phyloP scores from a whole-genome alignment of 1,139 yeast genomes.

The Diutina mesorugosa region DNA sequence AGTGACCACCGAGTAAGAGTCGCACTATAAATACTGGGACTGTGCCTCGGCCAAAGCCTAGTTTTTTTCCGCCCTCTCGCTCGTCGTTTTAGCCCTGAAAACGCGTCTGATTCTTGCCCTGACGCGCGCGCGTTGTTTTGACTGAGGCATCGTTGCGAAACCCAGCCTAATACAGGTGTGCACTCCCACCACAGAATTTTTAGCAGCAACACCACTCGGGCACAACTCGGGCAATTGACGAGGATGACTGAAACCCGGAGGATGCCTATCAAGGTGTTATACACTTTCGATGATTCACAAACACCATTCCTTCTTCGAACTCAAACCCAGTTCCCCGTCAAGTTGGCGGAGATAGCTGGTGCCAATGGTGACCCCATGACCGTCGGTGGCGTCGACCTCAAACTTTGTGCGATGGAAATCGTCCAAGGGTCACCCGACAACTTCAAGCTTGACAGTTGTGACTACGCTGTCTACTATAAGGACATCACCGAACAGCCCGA shows the following conservation, averaged over 20 bases:
- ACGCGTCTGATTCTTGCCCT: background rate
- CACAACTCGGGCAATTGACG: background rate
- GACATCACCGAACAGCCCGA: conserved; percentile 62
- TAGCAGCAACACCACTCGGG: background rate
- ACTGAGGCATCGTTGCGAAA: background rate
- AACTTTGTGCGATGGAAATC: conserved; percentile 37
- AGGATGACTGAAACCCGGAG: conserved; percentile 12
- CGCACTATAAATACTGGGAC: background rate
- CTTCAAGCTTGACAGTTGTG: conserved; percentile 33
- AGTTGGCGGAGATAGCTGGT: conserved; percentile 29
- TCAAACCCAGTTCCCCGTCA: conserved; percentile 26
- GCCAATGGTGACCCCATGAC: conserved; percentile 23
- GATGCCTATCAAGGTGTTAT: conserved; percentile 44
- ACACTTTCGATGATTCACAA: conserved; percentile 45
- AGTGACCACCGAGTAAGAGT: background rate
- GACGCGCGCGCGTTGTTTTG: background rate
- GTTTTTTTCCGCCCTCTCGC: background rate
- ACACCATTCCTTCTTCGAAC: conserved; percentile 50
- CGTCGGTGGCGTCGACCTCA: conserved; percentile 45
- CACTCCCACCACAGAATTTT: background rate
- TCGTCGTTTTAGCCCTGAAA: background rate
- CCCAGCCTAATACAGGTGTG: background rate
- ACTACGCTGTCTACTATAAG: conserved; percentile 59
- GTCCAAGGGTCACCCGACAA: conserved; percentile 45
- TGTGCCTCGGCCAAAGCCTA: background rate